These are phyloP conservation scores for Trichoderma sp. DNA, from an alignment of 2,329 filamentous ascomycete genomes.

Conservation along the genomic window DNA sequence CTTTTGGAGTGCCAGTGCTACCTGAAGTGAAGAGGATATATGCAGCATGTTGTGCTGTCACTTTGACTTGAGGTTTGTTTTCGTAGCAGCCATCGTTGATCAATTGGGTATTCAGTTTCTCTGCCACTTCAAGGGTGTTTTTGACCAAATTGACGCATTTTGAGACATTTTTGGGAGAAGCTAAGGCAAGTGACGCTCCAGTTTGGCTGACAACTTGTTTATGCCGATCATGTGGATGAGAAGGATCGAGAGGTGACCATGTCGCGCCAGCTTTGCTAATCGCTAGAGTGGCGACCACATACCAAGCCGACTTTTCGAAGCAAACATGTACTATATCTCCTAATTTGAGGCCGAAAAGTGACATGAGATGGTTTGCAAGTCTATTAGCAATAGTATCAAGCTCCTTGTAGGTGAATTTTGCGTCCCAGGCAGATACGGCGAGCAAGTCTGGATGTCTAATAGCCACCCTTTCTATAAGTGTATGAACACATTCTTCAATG, in stretches of 20 bases:
- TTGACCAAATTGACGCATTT: background rate
- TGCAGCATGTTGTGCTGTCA: constrained; percentile 7
- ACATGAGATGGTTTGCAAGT: background rate
- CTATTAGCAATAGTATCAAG: constrained; percentile 13
- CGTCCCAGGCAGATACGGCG: constrained; percentile 28
- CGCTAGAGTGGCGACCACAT: constrained; percentile 29
- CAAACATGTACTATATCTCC: constrained; percentile 25
- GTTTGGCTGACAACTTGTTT: constrained; percentile 1
- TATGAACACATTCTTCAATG: background rate
- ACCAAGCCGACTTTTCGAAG: constrained; percentile 27
- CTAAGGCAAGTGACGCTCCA: background rate
- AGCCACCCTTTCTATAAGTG: background rate
- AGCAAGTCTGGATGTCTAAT: background rate
- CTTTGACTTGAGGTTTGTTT: background rate
- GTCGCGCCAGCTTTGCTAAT: constrained; percentile 32
- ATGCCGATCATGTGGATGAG: background rate
- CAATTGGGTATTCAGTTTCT: background rate
- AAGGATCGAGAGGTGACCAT: constrained; percentile 14
- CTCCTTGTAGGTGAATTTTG: constrained; percentile 25
- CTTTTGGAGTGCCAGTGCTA: constrained; percentile 26
- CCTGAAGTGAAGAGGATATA: constrained; percentile 28
- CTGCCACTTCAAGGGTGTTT: background rate
- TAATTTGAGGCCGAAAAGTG: constrained; percentile 25
- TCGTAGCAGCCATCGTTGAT: background rate
- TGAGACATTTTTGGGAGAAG: background rate